These are phyloP conservation scores for Perilla frutescens DNA, from an alignment of 257 asterid genomes.

Conservation along the genomic window DNA sequence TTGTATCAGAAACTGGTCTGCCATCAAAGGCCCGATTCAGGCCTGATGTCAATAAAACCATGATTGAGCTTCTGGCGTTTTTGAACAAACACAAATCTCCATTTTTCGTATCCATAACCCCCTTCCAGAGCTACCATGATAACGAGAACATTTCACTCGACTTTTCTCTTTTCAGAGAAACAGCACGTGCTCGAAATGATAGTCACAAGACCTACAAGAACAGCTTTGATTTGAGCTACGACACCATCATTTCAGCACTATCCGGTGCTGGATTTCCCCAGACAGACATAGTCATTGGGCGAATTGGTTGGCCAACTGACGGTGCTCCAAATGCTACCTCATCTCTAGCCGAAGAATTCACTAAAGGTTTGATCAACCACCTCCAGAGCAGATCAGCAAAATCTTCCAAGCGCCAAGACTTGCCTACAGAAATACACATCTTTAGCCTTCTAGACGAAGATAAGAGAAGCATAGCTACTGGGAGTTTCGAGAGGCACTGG, in stretches of 20 bases:
- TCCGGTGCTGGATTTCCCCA: slow-evolving; percentile 62
- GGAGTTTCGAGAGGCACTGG: slow-evolving; percentile 86
- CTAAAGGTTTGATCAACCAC: slow-evolving; percentile 59
- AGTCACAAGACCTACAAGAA: slow-evolving; percentile 59
- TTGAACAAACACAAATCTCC: slow-evolving; percentile 69
- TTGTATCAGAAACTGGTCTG: slow-evolving; percentile 56
- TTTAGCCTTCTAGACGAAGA: slow-evolving; percentile 85
- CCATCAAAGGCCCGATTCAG: slow-evolving; percentile 70
- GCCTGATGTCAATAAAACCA: slow-evolving; percentile 71
- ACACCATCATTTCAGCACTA: slow-evolving; percentile 53
- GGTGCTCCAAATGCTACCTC: slow-evolving; percentile 79
- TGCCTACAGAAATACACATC: slow-evolving; percentile 60
- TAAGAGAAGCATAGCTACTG: slow-evolving; percentile 54
- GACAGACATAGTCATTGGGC: slow-evolving; percentile 55
- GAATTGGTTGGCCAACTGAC: slow-evolving; percentile 91
- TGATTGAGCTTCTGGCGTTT: slow-evolving; percentile 71
- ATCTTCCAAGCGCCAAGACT: slow-evolving; percentile 46
- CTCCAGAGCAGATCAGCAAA: slow-evolving; percentile 57
- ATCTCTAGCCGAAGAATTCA: slow-evolving; percentile 65
- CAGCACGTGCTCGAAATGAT: slow-evolving; percentile 52
- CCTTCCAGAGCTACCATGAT: slow-evolving; percentile 59
- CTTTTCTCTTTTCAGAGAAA: slow-evolving; percentile 71
- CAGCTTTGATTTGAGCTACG: slow-evolving; percentile 69
- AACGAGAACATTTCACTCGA: slow-evolving; percentile 75
- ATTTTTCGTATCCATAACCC: slow-evolving; percentile 67